These are phyloP conservation scores for Debaryomyces subglobosus DNA, from an alignment of 1,139 yeast genomes.

Conservation along the genomic window DNA sequence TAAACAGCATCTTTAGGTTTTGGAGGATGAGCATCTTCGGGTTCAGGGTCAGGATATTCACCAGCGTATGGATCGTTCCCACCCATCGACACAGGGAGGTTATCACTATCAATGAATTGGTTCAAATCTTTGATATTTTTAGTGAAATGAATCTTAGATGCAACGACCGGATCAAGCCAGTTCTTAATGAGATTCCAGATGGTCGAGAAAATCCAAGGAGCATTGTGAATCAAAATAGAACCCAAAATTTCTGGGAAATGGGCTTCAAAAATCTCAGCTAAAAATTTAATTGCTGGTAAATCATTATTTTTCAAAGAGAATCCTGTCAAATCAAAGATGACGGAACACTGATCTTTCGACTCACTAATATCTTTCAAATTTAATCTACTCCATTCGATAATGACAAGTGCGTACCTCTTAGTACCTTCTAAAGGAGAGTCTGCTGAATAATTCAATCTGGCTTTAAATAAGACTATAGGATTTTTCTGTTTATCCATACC, in stretches of 20 bases:
- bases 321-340: conserved; percentile 51
- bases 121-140: conserved; percentile 39
- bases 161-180: conserved; percentile 52
- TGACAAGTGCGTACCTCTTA: conserved; percentile 41
- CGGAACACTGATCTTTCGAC: conserved; percentile 40
- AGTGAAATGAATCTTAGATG: conserved; percentile 48
- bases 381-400: conserved; percentile 46
- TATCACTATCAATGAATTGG: conserved; percentile 34
- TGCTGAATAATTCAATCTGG: conserved; percentile 43
- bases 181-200: conserved; percentile 50
- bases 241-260: conserved; percentile 54
- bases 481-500: conserved; percentile 43
- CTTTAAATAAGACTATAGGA: conserved; percentile 44
- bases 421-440: conserved; percentile 44
- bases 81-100: conserved; percentile 45
- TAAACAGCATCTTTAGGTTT: conserved; percentile 34
- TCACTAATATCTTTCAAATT: conserved; percentile 39
- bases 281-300: conserved; percentile 45
- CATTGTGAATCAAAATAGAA: conserved; percentile 42
- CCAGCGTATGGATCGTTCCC: conserved; percentile 37
- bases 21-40: conserved; percentile 34
- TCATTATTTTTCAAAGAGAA: conserved; percentile 51
- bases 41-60: conserved; percentile 33
- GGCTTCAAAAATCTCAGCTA: conserved; percentile 50
- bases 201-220: conserved; percentile 54